Percentiles rank a stretch among this genome's conserved stretches.
Evolutionary conservation across 2,329 filamentous ascomycete species (phyloP).

Genomic region (Colletotrichum sojae): DNA sequence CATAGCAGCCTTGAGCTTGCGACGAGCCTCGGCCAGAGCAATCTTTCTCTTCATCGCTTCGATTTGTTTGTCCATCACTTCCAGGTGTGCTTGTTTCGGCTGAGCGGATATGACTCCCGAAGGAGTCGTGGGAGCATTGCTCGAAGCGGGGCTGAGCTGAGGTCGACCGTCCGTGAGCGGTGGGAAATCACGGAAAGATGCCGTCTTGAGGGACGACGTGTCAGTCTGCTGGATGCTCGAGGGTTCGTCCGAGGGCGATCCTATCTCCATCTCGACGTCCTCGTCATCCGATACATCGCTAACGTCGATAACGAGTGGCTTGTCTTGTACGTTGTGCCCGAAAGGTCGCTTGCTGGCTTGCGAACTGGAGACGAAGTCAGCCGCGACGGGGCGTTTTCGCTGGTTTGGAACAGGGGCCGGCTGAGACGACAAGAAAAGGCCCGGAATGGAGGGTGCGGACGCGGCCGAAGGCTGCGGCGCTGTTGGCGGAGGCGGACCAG

Average conservation of each 20-base stretch:
- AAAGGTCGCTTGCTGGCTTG: constrained; percentile 71
- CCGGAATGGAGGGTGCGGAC: constrained; percentile 51
- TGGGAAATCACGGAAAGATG: constrained; percentile 61
- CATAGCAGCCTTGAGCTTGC: constrained; percentile 55
- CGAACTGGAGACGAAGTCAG: constrained; percentile 76
- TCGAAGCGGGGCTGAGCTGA: constrained; percentile 57
- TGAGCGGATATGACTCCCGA: constrained; percentile 51
- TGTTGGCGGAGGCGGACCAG: constrained; percentile 1
- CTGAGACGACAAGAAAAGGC: constrained; percentile 52
- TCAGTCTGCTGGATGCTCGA: constrained; percentile 50
- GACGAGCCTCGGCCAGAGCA: constrained; percentile 70
- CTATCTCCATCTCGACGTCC: constrained; percentile 78
- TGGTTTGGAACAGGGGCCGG: constrained; percentile 44
- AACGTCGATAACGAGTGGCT: constrained; percentile 84
- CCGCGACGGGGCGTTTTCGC: constrained; percentile 69
- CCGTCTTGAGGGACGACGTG: constrained; percentile 52
- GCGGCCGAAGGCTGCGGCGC: constrained; percentile 11
- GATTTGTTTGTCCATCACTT: constrained; percentile 70
- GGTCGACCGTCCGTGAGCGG: constrained; percentile 57
- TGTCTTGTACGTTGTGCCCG: constrained; percentile 69
- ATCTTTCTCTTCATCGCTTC: constrained; percentile 72
- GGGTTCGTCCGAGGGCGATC: constrained; percentile 64
- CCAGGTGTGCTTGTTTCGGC: constrained; percentile 57
- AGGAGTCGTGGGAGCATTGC: constrained; percentile 53
- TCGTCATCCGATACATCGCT: constrained; percentile 79